Base-by-base conservation (phyloP, 2,329 filamentous ascomycete species). In the Myriosclerotinia scirpicola region DNA sequence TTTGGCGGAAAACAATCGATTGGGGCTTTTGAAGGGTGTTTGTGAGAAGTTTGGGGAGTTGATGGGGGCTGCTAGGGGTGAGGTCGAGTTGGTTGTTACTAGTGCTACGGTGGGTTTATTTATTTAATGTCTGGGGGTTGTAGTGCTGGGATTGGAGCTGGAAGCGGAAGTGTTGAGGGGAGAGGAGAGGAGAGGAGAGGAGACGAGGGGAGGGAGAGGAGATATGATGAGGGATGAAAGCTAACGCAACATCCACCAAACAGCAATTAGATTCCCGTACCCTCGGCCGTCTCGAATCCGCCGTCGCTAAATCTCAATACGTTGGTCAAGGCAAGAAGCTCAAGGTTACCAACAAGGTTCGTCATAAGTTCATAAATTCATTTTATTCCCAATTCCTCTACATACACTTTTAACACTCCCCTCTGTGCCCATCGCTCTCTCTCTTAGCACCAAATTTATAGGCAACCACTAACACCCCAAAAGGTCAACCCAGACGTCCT, bases 1-100 rank as follows among this genome's bases (percentile, higher is more conserved):
- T 67, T 87, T 99, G 67, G 94, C 95, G 73, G 92, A 95, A 83
- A 96, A 99, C 88, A 99, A 99, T 88, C 88, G 95, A 74, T 85
- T 99, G 73, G 88, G 89, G 71, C 83, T 95, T 70, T 85, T 99
- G 70, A 85, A 89, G 80, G 88, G 89, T 74, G 90, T 98, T 71
- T 89, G 87, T 78, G 87, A 90, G 78, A 97, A 98, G 87, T 99
- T 97, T 77, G 84, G 78, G 73, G 85, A 89, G 78, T 83, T 99
- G 76, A 96, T 98, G 85, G 87, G 92, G 76, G 95, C 95, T 72
- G 84, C 92, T 74, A 89, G 88, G 73, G 95, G 95, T 72, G 95
- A 99, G 89, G 84, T 98, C 74, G 95, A 99, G 85, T 84, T 98
- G 81, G 87, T 85, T 71, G 90, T 99, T 75, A 97, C 91, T 76